These are phyloP conservation scores for Candida glaebosa DNA, from an alignment of 805 yeast genomes.

Conservation along the genomic window DNA sequence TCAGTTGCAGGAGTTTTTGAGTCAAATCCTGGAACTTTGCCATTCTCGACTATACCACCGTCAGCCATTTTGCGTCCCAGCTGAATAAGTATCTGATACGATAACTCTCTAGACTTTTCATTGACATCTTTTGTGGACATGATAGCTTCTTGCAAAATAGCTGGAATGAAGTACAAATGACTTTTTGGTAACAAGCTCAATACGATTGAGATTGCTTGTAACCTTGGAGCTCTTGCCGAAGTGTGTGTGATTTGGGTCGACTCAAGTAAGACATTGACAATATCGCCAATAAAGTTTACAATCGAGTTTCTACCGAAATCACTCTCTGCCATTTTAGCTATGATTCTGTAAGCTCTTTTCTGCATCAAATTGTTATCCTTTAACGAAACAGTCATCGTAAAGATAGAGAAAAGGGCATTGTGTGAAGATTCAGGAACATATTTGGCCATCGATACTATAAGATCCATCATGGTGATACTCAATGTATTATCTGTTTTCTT, in stretches of 20 bases:
- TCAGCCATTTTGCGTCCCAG: conserved; percentile 77
- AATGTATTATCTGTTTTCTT: conserved; percentile 44
- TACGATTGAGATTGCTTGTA: conserved; percentile 61
- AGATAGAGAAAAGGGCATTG: conserved; percentile 73
- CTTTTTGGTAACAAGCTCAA: conserved; percentile 59
- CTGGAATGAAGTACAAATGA: conserved; percentile 75
- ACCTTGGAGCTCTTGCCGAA: conserved; percentile 78
- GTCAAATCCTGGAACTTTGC: conserved; percentile 65
- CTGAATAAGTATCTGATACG: conserved; percentile 69
- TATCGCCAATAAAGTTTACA: conserved; percentile 47
- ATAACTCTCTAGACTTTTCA: conserved; percentile 82
- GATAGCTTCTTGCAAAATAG: conserved; percentile 81
- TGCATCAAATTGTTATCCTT: conserved; percentile 67
- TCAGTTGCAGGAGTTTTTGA: conserved; percentile 56
- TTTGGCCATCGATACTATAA: conserved; percentile 81
- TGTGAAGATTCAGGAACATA: conserved; percentile 72
- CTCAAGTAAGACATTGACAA: conserved; percentile 57
- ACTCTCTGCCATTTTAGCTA: conserved; percentile 67
- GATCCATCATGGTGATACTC: conserved; percentile 86
- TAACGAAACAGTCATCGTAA: conserved; percentile 58
- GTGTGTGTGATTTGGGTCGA: conserved; percentile 57
- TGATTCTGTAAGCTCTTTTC: conserved; percentile 82
- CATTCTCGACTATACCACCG: conserved; percentile 65
- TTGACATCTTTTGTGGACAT: conserved; percentile 88
- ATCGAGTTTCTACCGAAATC: conserved; percentile 60